Conservation (phyloP, 2,329 filamentous ascomycete species). For the Colletotrichum endophyticum region DNA sequence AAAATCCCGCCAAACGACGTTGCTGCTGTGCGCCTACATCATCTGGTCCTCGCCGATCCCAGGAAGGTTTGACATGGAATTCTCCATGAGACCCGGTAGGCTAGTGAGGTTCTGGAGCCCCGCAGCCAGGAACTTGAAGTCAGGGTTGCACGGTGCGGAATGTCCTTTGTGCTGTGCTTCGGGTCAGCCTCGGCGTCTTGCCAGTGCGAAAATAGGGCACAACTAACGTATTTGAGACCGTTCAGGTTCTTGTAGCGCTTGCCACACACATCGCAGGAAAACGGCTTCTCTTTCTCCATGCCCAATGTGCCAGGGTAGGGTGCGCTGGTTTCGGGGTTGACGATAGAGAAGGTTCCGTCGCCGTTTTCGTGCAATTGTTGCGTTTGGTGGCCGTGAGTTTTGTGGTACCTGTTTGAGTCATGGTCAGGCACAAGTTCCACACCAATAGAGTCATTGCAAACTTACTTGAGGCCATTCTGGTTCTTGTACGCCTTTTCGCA, state of each 20-base stretch:
- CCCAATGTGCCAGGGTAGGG: conserved; percentile 95
- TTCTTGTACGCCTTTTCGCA: conserved; percentile 99
- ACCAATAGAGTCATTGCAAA: conserved; percentile 20
- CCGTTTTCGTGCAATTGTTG: conserved; percentile 96
- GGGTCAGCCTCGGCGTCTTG: background rate
- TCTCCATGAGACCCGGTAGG: conserved; percentile 23
- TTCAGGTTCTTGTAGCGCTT: conserved; percentile 99
- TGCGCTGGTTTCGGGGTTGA: conserved; percentile 91
- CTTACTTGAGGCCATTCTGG: conserved; percentile 95
- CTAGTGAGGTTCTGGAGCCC: conserved; percentile 45
- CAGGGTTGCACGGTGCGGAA: conserved; percentile 88
- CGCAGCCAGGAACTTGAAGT: conserved; percentile 60
- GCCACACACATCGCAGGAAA: conserved; percentile 94
- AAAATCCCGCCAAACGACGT: background rate
- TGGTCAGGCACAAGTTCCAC: conserved; percentile 8
- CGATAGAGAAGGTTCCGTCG: conserved; percentile 97
- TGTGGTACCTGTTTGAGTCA: conserved; percentile 61
- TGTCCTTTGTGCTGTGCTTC: conserved; percentile 71
- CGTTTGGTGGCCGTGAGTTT: conserved; percentile 91
- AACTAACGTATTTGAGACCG: conserved; percentile 87
- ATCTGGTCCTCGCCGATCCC: conserved; percentile 51
- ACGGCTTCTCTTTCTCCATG: conserved; percentile 99
- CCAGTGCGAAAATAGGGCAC: background rate
- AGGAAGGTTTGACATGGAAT: conserved; percentile 34
- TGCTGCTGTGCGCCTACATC: conserved; percentile 13